A percentile compares a stretch with the other conserved stretches of the same genome.
Evolutionary conservation across 495 filamentous ascomycete species (phyloP).

Genomic region (Penicillium pancosmium): DNA sequence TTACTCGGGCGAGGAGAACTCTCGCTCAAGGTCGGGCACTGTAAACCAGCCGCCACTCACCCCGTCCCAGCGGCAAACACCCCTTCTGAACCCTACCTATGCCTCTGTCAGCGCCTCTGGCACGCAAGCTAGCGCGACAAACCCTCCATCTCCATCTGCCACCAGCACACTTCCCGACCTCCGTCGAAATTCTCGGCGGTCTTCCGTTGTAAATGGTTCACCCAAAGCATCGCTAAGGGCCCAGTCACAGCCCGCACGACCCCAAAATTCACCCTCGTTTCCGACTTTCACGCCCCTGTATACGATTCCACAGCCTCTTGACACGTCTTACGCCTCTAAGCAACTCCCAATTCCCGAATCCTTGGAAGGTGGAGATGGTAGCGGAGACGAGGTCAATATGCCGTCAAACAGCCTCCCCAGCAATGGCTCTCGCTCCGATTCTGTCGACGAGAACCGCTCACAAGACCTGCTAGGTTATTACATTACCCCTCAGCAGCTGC

Average conservation of each 20-base stretch:
- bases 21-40: constrained; percentile 45
- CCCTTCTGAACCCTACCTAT: constrained; percentile 53
- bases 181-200: constrained; percentile 58
- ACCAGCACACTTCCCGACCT: constrained; percentile 55
- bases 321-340: constrained; percentile 40
- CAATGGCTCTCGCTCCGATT: constrained; percentile 41
- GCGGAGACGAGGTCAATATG: constrained; percentile 42
- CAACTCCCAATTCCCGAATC: constrained; percentile 37
- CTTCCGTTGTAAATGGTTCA: constrained; percentile 56
- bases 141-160: constrained; percentile 66
- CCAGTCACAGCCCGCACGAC: constrained; percentile 67
- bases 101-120: constrained; percentile 44
- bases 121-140: constrained; percentile 56
- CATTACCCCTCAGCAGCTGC: constrained; percentile 58
- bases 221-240: constrained; percentile 57
- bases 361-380: constrained; percentile 41
- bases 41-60: constrained; percentile 53
- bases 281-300: constrained; percentile 42
- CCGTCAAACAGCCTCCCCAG: constrained; percentile 44
- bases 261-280: constrained; percentile 48
- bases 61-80: constrained; percentile 46
- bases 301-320: constrained; percentile 35
- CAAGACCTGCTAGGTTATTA: constrained; percentile 72
- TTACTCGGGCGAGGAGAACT: constrained; percentile 40
- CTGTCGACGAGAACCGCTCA: constrained; percentile 48